phyloP scores from a whole-genome alignment of 495 filamentous ascomycete genomes.

The Corynascus novoguineensis region DNA sequence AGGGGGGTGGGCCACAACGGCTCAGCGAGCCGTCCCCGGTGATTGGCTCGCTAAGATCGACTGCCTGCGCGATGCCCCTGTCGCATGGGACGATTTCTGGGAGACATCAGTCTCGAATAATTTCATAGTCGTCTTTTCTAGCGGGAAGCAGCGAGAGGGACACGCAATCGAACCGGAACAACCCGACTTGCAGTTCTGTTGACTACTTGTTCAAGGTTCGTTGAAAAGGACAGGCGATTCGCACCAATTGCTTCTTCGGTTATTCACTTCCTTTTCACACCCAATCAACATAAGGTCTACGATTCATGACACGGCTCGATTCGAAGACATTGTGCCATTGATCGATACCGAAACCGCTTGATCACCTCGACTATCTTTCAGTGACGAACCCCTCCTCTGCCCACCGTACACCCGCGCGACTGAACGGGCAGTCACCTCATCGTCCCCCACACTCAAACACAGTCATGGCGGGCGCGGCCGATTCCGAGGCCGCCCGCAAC shows the following conservation, averaged over 20 bases:
- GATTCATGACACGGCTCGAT: background rate
- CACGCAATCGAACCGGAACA: constrained; percentile 1
- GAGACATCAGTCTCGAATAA: constrained; percentile 16
- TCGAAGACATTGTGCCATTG: background rate
- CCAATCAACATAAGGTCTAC: background rate
- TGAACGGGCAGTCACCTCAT: background rate
- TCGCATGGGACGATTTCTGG: constrained; percentile 25
- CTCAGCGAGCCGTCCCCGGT: constrained; percentile 5
- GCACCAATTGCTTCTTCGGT: background rate
- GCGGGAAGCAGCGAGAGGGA: background rate
- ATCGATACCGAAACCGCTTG: background rate
- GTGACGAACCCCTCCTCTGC: background rate
- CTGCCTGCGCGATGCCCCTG: constrained; percentile 17
- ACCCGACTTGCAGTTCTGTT: background rate
- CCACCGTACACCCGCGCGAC: background rate
- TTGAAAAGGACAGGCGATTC: background rate
- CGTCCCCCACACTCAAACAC: background rate
- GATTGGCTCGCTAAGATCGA: constrained; percentile 17
- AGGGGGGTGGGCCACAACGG: constrained; percentile 4
- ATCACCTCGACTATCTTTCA: background rate
- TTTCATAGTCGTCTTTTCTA: background rate
- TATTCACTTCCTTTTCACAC: background rate
- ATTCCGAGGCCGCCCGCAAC: constrained; percentile 31
- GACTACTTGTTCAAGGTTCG: background rate
- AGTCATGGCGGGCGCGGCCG: constrained; percentile 12